These are phyloP conservation scores for Exserohilum turcica DNA, from an alignment of 2,329 filamentous ascomycete species.

Conservation along the genomic window DNA sequence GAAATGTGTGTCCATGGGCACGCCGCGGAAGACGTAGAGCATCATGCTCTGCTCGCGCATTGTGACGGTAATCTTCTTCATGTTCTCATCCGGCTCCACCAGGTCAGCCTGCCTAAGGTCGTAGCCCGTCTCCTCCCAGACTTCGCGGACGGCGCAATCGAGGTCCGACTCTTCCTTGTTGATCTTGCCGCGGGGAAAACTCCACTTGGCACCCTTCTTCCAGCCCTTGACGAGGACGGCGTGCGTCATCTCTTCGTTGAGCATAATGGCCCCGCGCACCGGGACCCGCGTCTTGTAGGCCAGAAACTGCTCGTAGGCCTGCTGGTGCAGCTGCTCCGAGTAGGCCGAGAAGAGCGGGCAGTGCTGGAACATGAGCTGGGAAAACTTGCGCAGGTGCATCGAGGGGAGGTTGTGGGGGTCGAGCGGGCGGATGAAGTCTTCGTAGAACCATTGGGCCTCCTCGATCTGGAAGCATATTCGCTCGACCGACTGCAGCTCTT, in stretches of 20 bases:
- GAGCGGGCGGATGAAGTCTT: conserved; percentile 94
- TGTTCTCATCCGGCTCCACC: conserved; percentile 68
- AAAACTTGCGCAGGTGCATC: conserved; percentile 83
- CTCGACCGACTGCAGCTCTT: conserved; percentile 86
- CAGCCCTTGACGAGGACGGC: conserved; percentile 94
- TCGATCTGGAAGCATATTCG: conserved; percentile 98
- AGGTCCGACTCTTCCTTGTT: conserved; percentile 95
- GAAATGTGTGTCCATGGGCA: conserved; percentile 86
- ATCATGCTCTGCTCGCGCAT: conserved; percentile 93
- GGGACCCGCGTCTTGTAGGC: conserved; percentile 94
- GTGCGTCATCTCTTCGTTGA: conserved; percentile 93
- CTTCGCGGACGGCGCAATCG: conserved; percentile 91
- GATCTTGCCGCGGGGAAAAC: conserved; percentile 95
- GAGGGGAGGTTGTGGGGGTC: conserved; percentile 81
- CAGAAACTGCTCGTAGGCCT: conserved; percentile 89
- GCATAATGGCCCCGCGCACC: conserved; percentile 88
- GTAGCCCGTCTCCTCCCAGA: conserved; percentile 94
- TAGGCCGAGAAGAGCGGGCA: conserved; percentile 86
- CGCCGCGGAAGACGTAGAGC: conserved; percentile 87
- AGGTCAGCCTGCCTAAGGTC: conserved; percentile 78
- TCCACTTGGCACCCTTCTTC: conserved; percentile 97
- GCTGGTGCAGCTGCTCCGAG: conserved; percentile 75
- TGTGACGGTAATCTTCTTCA: conserved; percentile 84
- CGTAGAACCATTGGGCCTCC: conserved; percentile 99
- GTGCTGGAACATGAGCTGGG: conserved; percentile 88